Conservation (phyloP, 1,139 yeast species). For the Yarrowia galli region DNA sequence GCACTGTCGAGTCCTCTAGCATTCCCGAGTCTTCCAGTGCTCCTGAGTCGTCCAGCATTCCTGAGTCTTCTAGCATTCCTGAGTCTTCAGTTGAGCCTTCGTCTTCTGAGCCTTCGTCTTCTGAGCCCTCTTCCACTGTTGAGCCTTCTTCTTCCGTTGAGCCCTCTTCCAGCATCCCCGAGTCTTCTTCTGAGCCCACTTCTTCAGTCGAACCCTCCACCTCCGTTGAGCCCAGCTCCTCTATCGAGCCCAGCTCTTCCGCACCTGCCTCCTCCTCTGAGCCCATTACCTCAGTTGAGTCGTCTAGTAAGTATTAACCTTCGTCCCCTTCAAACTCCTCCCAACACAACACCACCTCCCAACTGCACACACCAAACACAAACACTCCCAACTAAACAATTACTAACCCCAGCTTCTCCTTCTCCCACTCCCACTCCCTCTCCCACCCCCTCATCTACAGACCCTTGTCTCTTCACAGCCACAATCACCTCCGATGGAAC, state of each 20-base stretch:
- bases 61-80: constrained; percentile 9
- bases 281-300: background rate
- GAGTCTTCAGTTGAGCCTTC: constrained; percentile 10
- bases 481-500: background rate
- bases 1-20: background rate
- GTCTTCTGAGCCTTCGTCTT: too few species aligned
- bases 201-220: too few species aligned
- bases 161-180: too few species aligned
- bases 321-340: too few species aligned
- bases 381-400: too few species aligned
- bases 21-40: too few species aligned
- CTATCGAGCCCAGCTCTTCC: too few species aligned
- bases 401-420: constrained; percentile 20
- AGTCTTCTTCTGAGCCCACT: too few species aligned
- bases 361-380: background rate
- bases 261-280: background rate
- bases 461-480: constrained; percentile 12
- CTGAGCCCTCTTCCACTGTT: background rate
- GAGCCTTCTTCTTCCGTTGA: background rate
- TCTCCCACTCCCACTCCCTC: background rate
- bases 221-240: too few species aligned
- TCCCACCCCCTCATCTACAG: background rate
- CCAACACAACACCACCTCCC: background rate
- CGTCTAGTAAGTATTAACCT: too few species aligned
- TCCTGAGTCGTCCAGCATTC: background rate